Base-by-base conservation (phyloP, 306 rosid genomes). In the Castanea crenata region DNA sequence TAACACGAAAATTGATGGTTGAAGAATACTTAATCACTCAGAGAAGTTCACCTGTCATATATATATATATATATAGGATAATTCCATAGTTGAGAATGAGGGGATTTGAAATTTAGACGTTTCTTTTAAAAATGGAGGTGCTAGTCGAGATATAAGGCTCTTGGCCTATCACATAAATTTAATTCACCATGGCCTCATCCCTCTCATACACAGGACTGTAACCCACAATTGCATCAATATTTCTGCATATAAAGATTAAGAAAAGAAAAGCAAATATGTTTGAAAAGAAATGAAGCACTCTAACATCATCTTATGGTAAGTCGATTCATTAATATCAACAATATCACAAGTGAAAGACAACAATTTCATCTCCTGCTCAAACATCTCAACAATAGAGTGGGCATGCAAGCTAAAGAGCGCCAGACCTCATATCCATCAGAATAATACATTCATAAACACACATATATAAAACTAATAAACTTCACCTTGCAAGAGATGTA, bases 91-190 rank as follows among this genome's bases (percentile, higher is more conserved):
- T 38, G 44, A 38, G 10, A 38, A 38, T 0, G 44, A 38, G 10
- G 0, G 10, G 44, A 38, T 38, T 38, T 38, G 2, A 38, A 6
- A 38, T 1, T 38, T 38, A 38, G 3, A 38, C 0, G 0, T 8
- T 11, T 38, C 0, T 38, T 0, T 38, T 2, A 38, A 0, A 0
- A 38, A 38, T 0, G 0, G 11, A 38, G 3, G 11, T 38, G 3
- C 8, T 38, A 38, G 11, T 0, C 0, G 1, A 38, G 46, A 38
- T 8, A 38, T 38, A 38, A 38, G 46, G 11, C 46, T 38, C 1
- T 38, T 7, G 46, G 46, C 46, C 11, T 38, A 34, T 34, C 46
- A 7, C 46, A 38, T 38, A 38, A 38, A 7, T 0, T 38, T 38
- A 38, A 38, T 38, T 7, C 11, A 38, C 46, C 46, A 2, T 38